phyloP scores from a whole-genome alignment of 176 grass and related monocot genomes.

The Triticum dicoccoides region DNA sequence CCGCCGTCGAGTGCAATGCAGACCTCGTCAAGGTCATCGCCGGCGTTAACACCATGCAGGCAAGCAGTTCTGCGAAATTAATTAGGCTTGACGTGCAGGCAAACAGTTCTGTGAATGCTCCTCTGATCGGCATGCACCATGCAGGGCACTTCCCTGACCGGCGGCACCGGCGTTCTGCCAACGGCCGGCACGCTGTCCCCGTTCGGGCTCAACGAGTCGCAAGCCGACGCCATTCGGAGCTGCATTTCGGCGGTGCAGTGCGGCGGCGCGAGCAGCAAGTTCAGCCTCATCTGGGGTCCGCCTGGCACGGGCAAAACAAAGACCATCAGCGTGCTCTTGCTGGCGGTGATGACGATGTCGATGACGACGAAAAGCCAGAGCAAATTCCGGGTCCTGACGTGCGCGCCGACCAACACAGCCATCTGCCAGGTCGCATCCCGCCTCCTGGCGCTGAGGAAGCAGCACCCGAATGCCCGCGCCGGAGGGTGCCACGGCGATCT shows the following conservation, averaged over 20 bases:
- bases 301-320: constrained; percentile 82
- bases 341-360: not conserved
- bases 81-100: no score
- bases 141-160: constrained; percentile 1
- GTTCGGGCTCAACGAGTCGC: constrained; percentile 57
- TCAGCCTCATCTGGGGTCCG: constrained; percentile 74
- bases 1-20: not conserved
- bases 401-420: constrained; percentile 67
- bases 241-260: constrained; percentile 40
- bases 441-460: constrained; percentile 36
- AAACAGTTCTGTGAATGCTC: not conserved
- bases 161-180: not conserved
- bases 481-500: constrained; percentile 30
- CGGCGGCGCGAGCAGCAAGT: not conserved
- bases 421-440: constrained; percentile 50
- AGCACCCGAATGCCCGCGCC: not conserved
- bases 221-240: constrained; percentile 30
- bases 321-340: constrained; percentile 46
- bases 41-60: not conserved
- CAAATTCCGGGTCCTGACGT: constrained; percentile 47
- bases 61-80: not conserved
- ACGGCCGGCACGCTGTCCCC: constrained; percentile 6
- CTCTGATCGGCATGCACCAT: not conserved
- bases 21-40: constrained; percentile 27
- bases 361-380: not conserved